phyloP scores from a whole-genome alignment of 23 red algal genomes.

The Gracilaria domingensis region DNA sequence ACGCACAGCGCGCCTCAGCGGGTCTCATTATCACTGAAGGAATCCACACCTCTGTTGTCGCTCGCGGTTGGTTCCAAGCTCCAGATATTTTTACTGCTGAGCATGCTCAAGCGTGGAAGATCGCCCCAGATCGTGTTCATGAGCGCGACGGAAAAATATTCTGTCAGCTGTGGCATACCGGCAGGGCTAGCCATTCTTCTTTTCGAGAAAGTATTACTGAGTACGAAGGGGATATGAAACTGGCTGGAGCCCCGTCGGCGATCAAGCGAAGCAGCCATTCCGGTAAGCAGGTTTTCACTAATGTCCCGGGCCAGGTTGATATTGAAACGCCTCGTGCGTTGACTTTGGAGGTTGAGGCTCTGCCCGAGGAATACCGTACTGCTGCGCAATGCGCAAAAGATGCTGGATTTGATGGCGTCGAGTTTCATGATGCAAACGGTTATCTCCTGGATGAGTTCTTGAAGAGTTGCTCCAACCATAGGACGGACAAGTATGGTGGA shows the following conservation, averaged over 20 bases:
- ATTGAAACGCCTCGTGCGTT: constrained; percentile 74
- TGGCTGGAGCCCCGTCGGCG: constrained; percentile 68
- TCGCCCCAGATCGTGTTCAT: constrained; percentile 70
- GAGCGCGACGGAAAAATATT: constrained; percentile 72
- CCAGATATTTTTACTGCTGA: constrained; percentile 68
- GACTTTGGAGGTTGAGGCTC: constrained; percentile 56
- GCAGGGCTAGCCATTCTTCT: constrained; percentile 71
- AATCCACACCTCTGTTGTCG: constrained; percentile 65
- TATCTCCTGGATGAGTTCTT: constrained; percentile 86
- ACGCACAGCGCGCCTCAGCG: constrained; percentile 62
- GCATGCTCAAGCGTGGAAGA: constrained; percentile 65
- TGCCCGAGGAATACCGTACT: constrained; percentile 67
- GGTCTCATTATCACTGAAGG: constrained; percentile 84
- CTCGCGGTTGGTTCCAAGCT: constrained; percentile 73
- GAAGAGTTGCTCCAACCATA: constrained; percentile 73
- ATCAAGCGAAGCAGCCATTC: constrained; percentile 37
- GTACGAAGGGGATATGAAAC: constrained; percentile 35
- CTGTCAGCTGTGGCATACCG: constrained; percentile 88
- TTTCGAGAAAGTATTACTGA: constrained; percentile 55
- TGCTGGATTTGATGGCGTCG: constrained; percentile 89
- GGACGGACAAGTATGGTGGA: constrained; percentile 86
- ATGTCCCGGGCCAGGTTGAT: constrained; percentile 36
- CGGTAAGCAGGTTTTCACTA: constrained; percentile 44
- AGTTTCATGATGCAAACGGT: constrained; percentile 85
- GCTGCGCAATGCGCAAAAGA: constrained; percentile 70